A percentile compares a stretch with the other conserved stretches of the same genome.
These are phyloP conservation scores for Diplodia intermedia DNA, from an alignment of 2,329 filamentous ascomycete species.

Conservation along the genomic window DNA sequence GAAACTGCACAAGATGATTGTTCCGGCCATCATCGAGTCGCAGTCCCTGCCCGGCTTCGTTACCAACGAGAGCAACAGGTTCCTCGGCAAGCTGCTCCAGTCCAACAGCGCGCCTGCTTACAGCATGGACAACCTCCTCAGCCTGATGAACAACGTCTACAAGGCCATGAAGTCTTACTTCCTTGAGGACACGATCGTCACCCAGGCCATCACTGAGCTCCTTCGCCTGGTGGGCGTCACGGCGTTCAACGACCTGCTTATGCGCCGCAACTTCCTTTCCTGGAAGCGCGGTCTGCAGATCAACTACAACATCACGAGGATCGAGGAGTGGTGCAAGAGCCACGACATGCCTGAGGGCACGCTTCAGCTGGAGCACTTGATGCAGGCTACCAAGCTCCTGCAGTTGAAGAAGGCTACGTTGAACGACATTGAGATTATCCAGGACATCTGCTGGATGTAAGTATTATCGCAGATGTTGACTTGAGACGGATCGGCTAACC, in stretches of 20 bases:
- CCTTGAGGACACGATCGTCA: constrained; percentile 94
- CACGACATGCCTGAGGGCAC: constrained; percentile 99
- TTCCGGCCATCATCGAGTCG: constrained; percentile 98
- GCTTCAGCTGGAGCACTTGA: constrained; percentile 94
- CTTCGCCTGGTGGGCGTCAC: constrained; percentile 93
- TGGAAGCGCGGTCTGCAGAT: constrained; percentile 99
- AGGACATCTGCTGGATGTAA: constrained; percentile 98
- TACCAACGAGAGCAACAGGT: constrained; percentile 97
- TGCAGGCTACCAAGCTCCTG: constrained; percentile 98
- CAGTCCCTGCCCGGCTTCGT: constrained; percentile 98
- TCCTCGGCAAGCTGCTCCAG: constrained; percentile 94
- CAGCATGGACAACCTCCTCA: constrained; percentile 98
- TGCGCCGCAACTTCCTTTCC: constrained; percentile 97
- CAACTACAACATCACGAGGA: constrained; percentile 99
- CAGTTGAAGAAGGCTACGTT: constrained; percentile 98
- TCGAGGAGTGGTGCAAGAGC: constrained; percentile 99
- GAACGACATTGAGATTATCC: constrained; percentile 99
- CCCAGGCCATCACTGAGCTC: constrained; percentile 92
- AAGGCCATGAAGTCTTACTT: constrained; percentile 99
- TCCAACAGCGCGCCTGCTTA: constrained; percentile 91
- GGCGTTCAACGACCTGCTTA: constrained; percentile 96
- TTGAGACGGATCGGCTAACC: constrained; percentile 52
- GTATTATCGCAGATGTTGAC: constrained; percentile 4
- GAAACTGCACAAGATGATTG: constrained; percentile 99
- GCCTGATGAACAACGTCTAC: constrained; percentile 94